phyloP scores from a whole-genome alignment of 768 basidiomycete genomes.

The Lyophyllum atratum region DNA sequence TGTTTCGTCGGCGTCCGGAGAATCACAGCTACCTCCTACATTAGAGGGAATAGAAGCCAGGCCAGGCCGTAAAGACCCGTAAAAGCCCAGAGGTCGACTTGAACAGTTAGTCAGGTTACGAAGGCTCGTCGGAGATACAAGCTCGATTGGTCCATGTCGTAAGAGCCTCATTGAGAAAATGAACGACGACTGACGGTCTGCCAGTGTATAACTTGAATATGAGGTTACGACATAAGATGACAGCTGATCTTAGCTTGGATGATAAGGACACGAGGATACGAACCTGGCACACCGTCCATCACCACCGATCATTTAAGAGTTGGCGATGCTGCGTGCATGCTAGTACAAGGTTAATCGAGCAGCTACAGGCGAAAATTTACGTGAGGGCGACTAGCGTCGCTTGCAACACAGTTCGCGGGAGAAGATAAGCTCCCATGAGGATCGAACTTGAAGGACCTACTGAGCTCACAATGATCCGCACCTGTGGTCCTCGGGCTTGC shows the following conservation, averaged over 20 bases:
- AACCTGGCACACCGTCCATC: slow-evolving; percentile 1
- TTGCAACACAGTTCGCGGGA: slow-evolving; percentile 12
- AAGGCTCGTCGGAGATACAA: background rate
- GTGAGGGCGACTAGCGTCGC: background rate
- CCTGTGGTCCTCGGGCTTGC: slow-evolving; percentile 8
- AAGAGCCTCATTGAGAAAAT: background rate
- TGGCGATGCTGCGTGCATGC: background rate
- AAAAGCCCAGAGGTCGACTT: background rate
- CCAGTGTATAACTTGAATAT: background rate
- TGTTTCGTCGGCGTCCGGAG: background rate
- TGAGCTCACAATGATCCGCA: slow-evolving; percentile 2
- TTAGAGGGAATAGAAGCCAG: background rate
- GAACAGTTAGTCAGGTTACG: background rate
- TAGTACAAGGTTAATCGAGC: background rate
- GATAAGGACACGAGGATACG: slow-evolving; percentile 7
- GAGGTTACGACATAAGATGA: background rate
- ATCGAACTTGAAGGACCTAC: slow-evolving; percentile 3
- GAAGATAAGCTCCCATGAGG: slow-evolving; percentile 7
- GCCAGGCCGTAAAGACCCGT: background rate
- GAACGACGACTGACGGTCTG: background rate
- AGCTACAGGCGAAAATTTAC: background rate
- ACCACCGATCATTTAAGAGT: background rate
- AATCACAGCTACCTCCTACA: background rate
- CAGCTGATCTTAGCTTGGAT: background rate
- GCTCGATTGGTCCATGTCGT: background rate